Conservation (phyloP, 2,329 filamentous ascomycete genomes). For the Aurifilum marmelostoma region DNA sequence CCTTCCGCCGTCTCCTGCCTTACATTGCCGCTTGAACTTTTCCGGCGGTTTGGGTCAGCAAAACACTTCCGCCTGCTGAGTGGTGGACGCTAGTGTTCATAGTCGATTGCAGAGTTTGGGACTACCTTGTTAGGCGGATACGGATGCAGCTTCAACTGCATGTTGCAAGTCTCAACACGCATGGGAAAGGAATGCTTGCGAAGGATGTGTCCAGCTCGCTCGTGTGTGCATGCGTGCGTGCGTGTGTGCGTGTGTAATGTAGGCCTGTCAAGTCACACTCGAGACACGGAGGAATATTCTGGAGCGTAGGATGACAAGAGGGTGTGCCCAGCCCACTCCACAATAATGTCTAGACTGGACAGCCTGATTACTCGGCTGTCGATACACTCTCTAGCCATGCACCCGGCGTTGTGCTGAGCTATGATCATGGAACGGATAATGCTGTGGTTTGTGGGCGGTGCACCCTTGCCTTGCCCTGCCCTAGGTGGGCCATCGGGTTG, state of each 20-base stretch:
- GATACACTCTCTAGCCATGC: neutral
- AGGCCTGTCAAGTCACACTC: neutral
- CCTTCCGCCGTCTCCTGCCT: slow-evolving; percentile 6
- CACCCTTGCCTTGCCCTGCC: slow-evolving; percentile 2
- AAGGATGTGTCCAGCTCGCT: neutral
- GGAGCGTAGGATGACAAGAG: neutral
- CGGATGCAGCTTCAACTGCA: neutral
- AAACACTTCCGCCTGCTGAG: neutral
- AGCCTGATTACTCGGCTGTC: neutral
- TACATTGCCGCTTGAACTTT: slow-evolving; percentile 20
- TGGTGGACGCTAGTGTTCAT: neutral
- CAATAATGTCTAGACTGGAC: neutral
- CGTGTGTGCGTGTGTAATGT: neutral
- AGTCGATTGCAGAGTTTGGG: neutral
- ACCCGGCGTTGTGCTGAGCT: neutral
- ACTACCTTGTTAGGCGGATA: neutral
- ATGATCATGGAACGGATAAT: neutral
- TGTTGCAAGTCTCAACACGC: neutral
- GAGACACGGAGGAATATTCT: neutral
- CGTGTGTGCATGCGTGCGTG: neutral
- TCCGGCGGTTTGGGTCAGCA: slow-evolving; percentile 15
- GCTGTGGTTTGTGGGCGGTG: neutral
- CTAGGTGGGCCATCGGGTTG: neutral
- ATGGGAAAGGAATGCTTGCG: neutral
- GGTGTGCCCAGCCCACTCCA: neutral